phyloP scores from a whole-genome alignment of 1,284 basidiomycete species.

The Tilletia indica region DNA sequence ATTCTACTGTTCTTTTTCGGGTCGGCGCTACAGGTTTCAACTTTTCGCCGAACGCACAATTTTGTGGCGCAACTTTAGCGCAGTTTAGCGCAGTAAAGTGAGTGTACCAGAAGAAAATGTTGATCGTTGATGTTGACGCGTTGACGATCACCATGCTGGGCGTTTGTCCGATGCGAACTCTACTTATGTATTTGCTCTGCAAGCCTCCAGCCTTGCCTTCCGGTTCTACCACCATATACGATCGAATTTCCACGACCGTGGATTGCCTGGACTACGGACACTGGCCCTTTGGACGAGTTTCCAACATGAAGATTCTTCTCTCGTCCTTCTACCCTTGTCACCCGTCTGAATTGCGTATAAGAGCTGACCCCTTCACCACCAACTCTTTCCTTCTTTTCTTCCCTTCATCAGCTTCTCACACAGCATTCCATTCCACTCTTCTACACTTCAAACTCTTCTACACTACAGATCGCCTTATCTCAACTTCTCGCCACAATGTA shows the following conservation, averaged over 20 bases:
- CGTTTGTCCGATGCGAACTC: background rate
- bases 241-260: too few relatives aligned
- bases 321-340: background rate
- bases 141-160: background rate
- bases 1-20: too few relatives aligned
- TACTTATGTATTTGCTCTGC: background rate
- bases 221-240: too few relatives aligned
- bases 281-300: background rate
- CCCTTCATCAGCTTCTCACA: too few relatives aligned
- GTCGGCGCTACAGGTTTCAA: background rate
- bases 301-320: background rate
- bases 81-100: too few relatives aligned
- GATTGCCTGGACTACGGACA: too few relatives aligned
- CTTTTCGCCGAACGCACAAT: background rate
- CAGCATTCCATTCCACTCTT: too few relatives aligned
- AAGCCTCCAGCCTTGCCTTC: too few relatives aligned
- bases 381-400: too few relatives aligned
- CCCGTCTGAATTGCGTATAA: background rate
- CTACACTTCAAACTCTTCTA: too few relatives aligned
- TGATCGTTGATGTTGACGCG: background rate
- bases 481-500: background rate
- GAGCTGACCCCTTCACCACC: too few relatives aligned
- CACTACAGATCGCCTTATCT: background rate
- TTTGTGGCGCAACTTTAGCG: background rate
- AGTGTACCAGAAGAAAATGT: too few relatives aligned